Evolutionary conservation across 164 flowering plant species (phyloP).

Genomic region (Tinospora cordifolia): DNA sequence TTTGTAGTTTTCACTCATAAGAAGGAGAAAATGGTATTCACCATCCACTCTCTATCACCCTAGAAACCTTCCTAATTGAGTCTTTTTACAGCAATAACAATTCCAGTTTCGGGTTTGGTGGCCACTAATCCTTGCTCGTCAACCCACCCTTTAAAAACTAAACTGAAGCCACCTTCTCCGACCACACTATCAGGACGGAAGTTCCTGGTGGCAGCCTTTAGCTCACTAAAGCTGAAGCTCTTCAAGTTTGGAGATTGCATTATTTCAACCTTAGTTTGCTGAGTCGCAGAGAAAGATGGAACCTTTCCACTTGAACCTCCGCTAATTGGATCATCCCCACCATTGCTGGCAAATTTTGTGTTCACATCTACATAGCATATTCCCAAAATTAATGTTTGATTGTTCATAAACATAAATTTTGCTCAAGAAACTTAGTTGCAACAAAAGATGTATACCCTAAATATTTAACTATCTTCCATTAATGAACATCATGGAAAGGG

Average conservation of each 20-base stretch:
- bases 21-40: conserved; percentile 14
- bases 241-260: conserved; percentile 54
- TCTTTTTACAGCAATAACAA: no score
- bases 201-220: conserved; percentile 56
- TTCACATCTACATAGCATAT: conserved; percentile 23
- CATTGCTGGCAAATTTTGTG: conserved; percentile 27
- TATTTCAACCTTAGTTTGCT: conserved; percentile 62
- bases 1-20: neutral
- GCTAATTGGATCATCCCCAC: conserved; percentile 22
- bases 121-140: no score
- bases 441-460: neutral
- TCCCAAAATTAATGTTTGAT: neutral
- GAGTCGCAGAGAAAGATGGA: conserved; percentile 36
- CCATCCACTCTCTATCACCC: no score
- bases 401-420: neutral
- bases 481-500: neutral
- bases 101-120: no score
- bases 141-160: conserved; percentile 74
- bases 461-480: neutral
- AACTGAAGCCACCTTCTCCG: conserved; percentile 86
- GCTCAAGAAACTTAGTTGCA: neutral
- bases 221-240: conserved; percentile 50
- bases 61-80: no score
- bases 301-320: conserved; percentile 29
- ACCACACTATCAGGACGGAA: conserved; percentile 78